A percentile compares a stretch with the other conserved stretches of the same genome.
Conservation (phyloP, 495 filamentous ascomycete genomes). For the Penicillium dipodomyicola region DNA sequence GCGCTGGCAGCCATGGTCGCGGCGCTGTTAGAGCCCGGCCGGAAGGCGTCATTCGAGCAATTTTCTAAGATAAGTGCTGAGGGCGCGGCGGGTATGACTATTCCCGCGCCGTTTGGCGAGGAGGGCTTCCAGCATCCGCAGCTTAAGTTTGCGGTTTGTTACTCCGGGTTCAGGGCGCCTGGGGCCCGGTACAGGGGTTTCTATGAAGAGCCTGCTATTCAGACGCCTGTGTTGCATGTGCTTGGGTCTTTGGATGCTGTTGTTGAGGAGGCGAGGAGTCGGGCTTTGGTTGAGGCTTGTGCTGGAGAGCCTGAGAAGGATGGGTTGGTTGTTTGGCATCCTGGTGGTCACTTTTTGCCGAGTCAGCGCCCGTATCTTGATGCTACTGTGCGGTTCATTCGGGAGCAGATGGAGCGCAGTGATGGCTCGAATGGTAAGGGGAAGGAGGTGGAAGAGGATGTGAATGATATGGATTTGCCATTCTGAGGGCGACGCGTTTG, state of each 20-base stretch:
- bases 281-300: constrained; percentile 66
- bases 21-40: constrained; percentile 60
- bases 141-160: constrained; percentile 75
- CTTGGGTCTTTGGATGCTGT: constrained; percentile 84
- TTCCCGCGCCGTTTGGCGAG: constrained; percentile 51
- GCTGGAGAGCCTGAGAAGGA: constrained; percentile 50
- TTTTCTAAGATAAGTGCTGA: constrained; percentile 28
- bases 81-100: constrained; percentile 36
- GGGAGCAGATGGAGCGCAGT: constrained; percentile 48
- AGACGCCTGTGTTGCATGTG: constrained; percentile 78
- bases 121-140: constrained; percentile 48
- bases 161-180: constrained; percentile 75
- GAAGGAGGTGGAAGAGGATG: constrained; percentile 45
- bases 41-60: constrained; percentile 46
- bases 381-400: constrained; percentile 72
- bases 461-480: constrained; percentile 67
- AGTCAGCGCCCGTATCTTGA: constrained; percentile 74
- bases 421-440: constrained; percentile 30
- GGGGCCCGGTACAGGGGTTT: constrained; percentile 60
- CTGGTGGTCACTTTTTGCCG: constrained; percentile 91
- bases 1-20: constrained; percentile 62
- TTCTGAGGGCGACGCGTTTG: constrained; percentile 42
- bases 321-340: constrained; percentile 72
- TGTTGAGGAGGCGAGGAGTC: constrained; percentile 71
- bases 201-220: constrained; percentile 68